Evolutionary conservation across 2,329 filamentous ascomycete genomes (phyloP), one percentile per base, ranked within the genome.

Genomic region (Calycina herbarum): DNA sequence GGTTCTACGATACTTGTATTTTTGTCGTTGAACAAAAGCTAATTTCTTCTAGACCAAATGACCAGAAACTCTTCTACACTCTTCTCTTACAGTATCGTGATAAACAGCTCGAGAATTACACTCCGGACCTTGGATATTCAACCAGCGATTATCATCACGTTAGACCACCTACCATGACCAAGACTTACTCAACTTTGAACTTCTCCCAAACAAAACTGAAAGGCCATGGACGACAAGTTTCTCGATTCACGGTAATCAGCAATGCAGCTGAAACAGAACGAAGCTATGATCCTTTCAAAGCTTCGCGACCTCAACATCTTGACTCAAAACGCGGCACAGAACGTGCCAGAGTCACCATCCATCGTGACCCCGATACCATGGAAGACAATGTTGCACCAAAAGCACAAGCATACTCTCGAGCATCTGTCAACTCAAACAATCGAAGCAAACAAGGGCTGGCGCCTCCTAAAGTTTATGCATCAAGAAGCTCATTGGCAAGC

Each of bases 21-120:
- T 61, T 57, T 59, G 40, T 31, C 10, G 5, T 57, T 13, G 56
- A 57, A 27, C 6, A 4, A 29, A 35, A 15, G 64, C 66, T 67
- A 59, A 65, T 31, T 38, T 20, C 8, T 54, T 33, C 64, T 66
- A 94, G 91, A 69, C 82, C 86, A 4, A 98, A 96, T 69, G 92
- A 97, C 64, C 93, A 97, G 75, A 96, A 97, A 75, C 85, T 94
- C 70, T 97, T 98, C 77, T 99, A 98, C 77, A 90, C 88, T 78
- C 85, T 96, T 24, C 84, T 99, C 7, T 79, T 90, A 69, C 90
- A 89, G 76, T 96, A 97, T 76, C 86, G 92, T 57, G 89, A 96
- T 69, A 88, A 92, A 68, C 89, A 95, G 71, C 78, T 96, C 1
- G 94, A 98, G 76, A 92, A 97, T 74, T 98, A 95, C 74, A 90